Conservation (phyloP, 148 eudicot genomes). For the Spergularia bocconei region DNA sequence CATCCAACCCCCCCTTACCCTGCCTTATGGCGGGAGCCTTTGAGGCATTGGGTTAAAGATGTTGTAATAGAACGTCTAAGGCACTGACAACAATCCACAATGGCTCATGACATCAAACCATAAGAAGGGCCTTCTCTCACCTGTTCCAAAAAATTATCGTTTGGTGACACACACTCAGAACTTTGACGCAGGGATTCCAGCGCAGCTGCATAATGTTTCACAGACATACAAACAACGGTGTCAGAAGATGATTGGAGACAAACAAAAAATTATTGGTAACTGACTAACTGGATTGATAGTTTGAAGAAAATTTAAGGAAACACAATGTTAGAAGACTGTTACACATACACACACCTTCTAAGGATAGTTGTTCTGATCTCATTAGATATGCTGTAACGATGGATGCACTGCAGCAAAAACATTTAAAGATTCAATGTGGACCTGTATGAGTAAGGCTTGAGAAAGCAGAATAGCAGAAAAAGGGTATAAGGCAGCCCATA, state of each 20-base stretch:
- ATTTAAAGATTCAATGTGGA: conserved; percentile 43
- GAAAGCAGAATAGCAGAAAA: conserved; percentile 32
- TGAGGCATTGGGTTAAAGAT: too few relatives aligned
- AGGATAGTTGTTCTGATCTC: conserved; percentile 79
- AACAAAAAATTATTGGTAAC: conserved; percentile 10
- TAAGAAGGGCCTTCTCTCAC: conserved; percentile 29
- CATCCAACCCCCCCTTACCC: too few relatives aligned
- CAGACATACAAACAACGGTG: conserved; percentile 14
- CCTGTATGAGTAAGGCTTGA: conserved; percentile 24
- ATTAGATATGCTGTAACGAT: conserved; percentile 89
- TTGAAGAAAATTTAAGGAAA: neutral
- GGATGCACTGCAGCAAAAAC: conserved; percentile 83
- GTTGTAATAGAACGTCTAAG: neutral
- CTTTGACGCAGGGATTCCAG: conserved; percentile 70
- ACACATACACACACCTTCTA: conserved; percentile 59
- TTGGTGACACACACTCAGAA: conserved; percentile 76
- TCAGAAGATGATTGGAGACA: conserved; percentile 17
- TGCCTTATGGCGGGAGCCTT: too few relatives aligned
- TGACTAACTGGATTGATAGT: neutral
- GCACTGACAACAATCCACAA: conserved; percentile 6
- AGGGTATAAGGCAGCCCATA: conserved; percentile 1
- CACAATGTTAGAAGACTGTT: neutral
- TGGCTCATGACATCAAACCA: neutral
- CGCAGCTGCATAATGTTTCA: conserved; percentile 55
- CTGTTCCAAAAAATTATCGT: conserved; percentile 91